Percentiles rank a stretch among this genome's conserved stretches.
Conservation (phyloP, 2,329 filamentous ascomycete species). For the Pyricularia grisea region DNA sequence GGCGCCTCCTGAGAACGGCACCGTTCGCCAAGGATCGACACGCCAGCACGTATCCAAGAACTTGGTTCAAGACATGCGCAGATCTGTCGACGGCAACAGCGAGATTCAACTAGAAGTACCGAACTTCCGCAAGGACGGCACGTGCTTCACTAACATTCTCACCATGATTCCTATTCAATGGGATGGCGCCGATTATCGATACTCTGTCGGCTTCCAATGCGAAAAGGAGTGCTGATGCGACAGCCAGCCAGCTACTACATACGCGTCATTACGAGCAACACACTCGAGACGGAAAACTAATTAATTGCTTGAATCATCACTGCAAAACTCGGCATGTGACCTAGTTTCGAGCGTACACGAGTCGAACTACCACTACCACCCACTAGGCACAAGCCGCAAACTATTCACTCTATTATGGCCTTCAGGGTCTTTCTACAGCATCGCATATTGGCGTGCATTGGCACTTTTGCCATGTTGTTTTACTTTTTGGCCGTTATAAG, state of each 20-base stretch:
- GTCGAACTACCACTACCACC: neutral
- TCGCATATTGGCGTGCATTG: neutral
- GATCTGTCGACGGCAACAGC: constrained; percentile 30
- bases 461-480: neutral
- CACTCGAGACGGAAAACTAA: neutral
- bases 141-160: constrained; percentile 71
- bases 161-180: constrained; percentile 76
- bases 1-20: constrained; percentile 43
- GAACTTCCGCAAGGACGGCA: constrained; percentile 76
- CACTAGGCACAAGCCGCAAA: neutral
- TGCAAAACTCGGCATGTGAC: neutral
- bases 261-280: neutral
- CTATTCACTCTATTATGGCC: neutral
- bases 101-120: constrained; percentile 49
- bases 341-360: neutral
- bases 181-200: constrained; percentile 53
- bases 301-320: neutral
- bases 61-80: constrained; percentile 50
- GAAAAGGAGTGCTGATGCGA: constrained; percentile 22
- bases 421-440: neutral
- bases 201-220: constrained; percentile 74
- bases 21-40: constrained; percentile 47
- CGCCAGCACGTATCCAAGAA: constrained; percentile 56
- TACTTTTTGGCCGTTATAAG: neutral
- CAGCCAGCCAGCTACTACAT: neutral